A percentile compares a stretch with the other conserved stretches of the same genome.
Evolutionary conservation across 2,329 filamentous ascomycete genomes (phyloP).

Genomic region (Phialophora chinensis): DNA sequence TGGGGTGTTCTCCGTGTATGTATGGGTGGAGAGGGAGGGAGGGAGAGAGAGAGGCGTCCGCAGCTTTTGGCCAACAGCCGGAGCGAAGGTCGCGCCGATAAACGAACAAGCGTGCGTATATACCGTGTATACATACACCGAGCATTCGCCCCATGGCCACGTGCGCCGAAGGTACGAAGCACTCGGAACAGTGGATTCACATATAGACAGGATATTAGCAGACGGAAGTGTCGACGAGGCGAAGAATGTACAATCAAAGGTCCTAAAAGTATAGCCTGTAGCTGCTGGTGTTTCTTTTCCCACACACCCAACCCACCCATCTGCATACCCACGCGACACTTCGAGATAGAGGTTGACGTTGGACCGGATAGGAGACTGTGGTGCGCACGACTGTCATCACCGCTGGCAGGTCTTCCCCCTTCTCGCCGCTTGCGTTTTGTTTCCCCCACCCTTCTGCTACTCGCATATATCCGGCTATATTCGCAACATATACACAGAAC

Average conservation of each 20-base stretch:
- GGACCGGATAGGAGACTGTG: background rate
- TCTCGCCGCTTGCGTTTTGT: background rate
- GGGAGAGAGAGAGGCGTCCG: too few species aligned
- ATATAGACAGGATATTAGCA: background rate
- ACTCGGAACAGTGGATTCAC: background rate
- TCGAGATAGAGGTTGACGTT: background rate
- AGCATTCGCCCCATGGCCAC: too few species aligned
- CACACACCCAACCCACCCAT: background rate
- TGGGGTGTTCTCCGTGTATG: too few species aligned
- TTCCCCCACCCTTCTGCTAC: background rate
- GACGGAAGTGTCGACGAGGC: background rate
- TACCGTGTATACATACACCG: too few species aligned
- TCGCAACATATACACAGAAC: too few species aligned
- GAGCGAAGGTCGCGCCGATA: too few species aligned
- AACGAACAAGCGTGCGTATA: too few species aligned
- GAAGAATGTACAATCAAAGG: background rate
- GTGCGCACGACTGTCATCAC: too few species aligned
- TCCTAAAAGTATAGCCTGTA: background rate
- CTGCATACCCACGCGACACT: background rate
- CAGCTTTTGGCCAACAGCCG: too few species aligned
- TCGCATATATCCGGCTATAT: too few species aligned
- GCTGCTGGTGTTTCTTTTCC: background rate
- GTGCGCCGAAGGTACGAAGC: background rate
- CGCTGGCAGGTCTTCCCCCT: too few species aligned
- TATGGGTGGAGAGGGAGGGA: too few species aligned